Evolutionary conservation across 2,329 filamentous ascomycete species (phyloP).

Genomic region (Metarhizium album): DNA sequence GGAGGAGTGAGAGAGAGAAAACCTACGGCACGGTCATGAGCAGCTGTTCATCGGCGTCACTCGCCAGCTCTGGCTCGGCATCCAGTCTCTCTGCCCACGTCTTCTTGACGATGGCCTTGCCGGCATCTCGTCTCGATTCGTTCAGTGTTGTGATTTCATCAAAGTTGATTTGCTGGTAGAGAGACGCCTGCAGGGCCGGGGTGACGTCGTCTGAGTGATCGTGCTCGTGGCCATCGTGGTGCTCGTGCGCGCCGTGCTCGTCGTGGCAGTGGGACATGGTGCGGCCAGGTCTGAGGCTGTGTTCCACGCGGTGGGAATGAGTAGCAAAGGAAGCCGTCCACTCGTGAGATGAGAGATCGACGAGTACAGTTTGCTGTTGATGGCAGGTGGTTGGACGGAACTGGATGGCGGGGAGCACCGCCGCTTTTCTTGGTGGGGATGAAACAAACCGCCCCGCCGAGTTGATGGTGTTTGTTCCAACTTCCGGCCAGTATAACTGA

Average conservation of each 20-base stretch:
- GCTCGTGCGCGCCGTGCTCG: constrained; percentile 39
- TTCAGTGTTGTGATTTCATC: constrained; percentile 77
- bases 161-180: constrained; percentile 90
- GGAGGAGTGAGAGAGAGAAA: not conserved
- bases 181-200: constrained; percentile 78
- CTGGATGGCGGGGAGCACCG: not conserved
- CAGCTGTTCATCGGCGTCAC: constrained; percentile 87
- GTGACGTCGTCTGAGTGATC: constrained; percentile 90
- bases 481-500: not conserved
- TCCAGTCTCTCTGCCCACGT: constrained; percentile 76
- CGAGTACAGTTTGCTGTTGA: not conserved
- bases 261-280: constrained; percentile 39
- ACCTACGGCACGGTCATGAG: constrained; percentile 81
- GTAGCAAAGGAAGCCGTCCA: too few relatives aligned
- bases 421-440: constrained; percentile 7
- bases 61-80: constrained; percentile 63
- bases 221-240: constrained; percentile 50
- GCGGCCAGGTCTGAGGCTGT: not conserved
- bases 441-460: constrained; percentile 7
- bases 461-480: not conserved
- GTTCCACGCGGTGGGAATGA: not conserved
- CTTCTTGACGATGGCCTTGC: constrained; percentile 72
- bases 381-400: not conserved
- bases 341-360: not conserved
- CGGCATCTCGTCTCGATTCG: constrained; percentile 58